Base-by-base conservation (phyloP, 306 rosid genomes). In the Vicia villosa region DNA sequence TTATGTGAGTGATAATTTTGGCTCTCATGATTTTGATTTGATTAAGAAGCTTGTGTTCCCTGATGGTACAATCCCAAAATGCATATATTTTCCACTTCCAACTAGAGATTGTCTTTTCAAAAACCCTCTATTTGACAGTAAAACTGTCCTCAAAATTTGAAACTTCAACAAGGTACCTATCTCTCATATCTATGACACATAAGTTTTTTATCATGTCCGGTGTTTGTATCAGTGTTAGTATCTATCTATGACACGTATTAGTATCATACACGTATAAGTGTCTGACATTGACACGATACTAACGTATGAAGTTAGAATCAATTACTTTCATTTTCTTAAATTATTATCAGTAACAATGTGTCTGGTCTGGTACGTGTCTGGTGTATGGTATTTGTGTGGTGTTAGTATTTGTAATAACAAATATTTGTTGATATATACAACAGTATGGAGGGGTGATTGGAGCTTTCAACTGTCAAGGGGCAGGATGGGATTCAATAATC, bases 381-480 rank as follows among this genome's bases (percentile, higher is more conserved):
- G 3, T n/a, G 40, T 59, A 0, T 26, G 9, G n/a, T 32, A 8
- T 19, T 20, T 51, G 13, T 1, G 8, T 26, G 4, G 1, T 1
- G 24, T 17, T 45, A 13, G 19, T 24, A 6, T 26, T 1, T 14
- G 10, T 6, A 57, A 10, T 26, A 49, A 22, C 62, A 17, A 61
- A 30, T 5, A 30, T 26, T 67, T 45, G 68, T 68, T 56, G 8
- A 6, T 78, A 78, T 15, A 60, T 62, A 71, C 69, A 80, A 85
- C 85, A 93, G 97, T 84, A 70, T 75, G 87, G 97, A 52, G 97
- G 94, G 13, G 97, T 93, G 56, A 79, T 93, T 66, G 98, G 98
- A 42, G 89, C 91, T 40, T 93, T 90, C 82, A 88, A 93, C 59
- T 93, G 94, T 70, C 98, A 93, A 86, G 97, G 96, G 26, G 96